Percentiles rank a stretch among this genome's conserved stretches.
These are phyloP conservation scores for Tolypocladium paradoxum DNA, from an alignment of 2,329 filamentous ascomycete species.

Conservation along the genomic window DNA sequence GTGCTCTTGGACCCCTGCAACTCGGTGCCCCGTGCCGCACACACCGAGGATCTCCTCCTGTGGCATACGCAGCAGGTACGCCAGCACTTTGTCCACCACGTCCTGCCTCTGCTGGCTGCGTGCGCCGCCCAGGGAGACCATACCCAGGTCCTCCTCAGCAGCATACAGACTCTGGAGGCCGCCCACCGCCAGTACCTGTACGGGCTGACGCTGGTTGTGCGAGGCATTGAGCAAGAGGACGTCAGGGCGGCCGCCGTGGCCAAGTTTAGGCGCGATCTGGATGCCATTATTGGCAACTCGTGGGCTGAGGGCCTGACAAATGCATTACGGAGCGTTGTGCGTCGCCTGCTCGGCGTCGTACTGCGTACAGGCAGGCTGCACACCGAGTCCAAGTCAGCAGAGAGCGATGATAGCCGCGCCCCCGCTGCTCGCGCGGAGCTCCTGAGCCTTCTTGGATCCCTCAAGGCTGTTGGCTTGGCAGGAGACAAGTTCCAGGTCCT, in stretches of 20 bases:
- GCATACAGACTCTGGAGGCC: conserved; percentile 47
- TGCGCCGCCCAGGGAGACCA: conserved; percentile 32
- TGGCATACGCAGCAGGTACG: conserved; percentile 54
- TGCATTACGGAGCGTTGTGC: conserved; percentile 44
- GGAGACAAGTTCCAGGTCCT: conserved; percentile 59
- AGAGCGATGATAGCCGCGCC: conserved; percentile 14
- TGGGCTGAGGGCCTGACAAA: conserved; percentile 40
- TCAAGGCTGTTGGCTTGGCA: conserved; percentile 56
- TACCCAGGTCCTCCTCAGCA: conserved; percentile 37
- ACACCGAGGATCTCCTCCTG: conserved; percentile 44
- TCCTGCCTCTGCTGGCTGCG: conserved; percentile 42
- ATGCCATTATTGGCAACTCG: conserved; percentile 55
- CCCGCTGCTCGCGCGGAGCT: conserved; percentile 38
- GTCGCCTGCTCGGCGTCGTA: conserved; percentile 38
- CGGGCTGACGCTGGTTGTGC: conserved; percentile 40
- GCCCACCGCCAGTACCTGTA: conserved; percentile 47
- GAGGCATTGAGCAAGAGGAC: conserved; percentile 30
- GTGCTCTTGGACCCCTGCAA: conserved; percentile 38
- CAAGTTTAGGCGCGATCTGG: conserved; percentile 50
- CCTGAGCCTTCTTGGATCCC: conserved; percentile 43
- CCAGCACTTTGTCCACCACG: conserved; percentile 48
- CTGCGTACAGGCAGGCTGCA: conserved; percentile 16
- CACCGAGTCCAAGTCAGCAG: conserved; percentile 2
- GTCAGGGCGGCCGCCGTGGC: conserved; percentile 26
- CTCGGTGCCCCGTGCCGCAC: conserved; percentile 35